Percentiles rank a stretch among this genome's conserved stretches.
Evolutionary conservation across 1,284 basidiomycete species (phyloP).

Genomic region (Prillingera fragicola): DNA sequence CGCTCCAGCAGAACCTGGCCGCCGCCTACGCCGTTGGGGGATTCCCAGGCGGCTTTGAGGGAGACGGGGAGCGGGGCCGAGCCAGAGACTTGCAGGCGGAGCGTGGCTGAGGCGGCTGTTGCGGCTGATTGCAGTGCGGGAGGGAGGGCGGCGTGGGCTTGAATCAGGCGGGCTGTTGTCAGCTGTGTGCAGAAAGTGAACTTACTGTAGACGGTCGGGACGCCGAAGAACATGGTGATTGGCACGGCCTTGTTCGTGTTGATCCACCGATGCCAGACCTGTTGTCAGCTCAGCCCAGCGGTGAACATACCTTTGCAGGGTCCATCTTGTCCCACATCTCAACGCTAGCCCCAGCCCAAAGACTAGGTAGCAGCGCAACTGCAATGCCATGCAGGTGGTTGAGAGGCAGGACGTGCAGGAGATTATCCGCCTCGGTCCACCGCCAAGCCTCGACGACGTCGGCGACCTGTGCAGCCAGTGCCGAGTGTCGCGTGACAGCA

Average conservation of each 20-base stretch:
- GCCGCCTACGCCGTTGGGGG: slow-evolving; percentile 32
- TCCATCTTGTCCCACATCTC: slow-evolving; percentile 43
- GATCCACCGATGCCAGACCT: slow-evolving; percentile 35
- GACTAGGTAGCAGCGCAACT: slow-evolving; percentile 37
- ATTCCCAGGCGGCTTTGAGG: slow-evolving; percentile 37
- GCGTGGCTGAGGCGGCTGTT: slow-evolving; percentile 27
- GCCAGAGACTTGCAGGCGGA: slow-evolving; percentile 42
- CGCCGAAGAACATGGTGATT: slow-evolving; percentile 36
- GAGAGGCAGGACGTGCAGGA: slow-evolving; percentile 36
- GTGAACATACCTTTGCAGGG: slow-evolving; percentile 20
- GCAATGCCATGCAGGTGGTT: slow-evolving; percentile 44
- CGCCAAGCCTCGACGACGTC: slow-evolving; percentile 34
- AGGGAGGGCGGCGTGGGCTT: slow-evolving; percentile 19
- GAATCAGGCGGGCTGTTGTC: slow-evolving; percentile 24
- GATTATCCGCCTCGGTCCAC: slow-evolving; percentile 30
- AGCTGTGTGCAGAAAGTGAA: neutral
- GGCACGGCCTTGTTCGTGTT: slow-evolving; percentile 20
- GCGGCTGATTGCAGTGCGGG: slow-evolving; percentile 22
- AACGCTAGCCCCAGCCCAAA: slow-evolving; percentile 42
- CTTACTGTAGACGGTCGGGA: slow-evolving; percentile 34
- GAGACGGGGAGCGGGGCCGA: slow-evolving; percentile 40
- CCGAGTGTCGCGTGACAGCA: slow-evolving; percentile 38
- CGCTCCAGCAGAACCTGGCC: slow-evolving; percentile 40
- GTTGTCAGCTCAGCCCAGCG: neutral
- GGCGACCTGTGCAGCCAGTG: slow-evolving; percentile 34